Conservation (phyloP, 257 asterid species). For the Gentiana straminea region DNA sequence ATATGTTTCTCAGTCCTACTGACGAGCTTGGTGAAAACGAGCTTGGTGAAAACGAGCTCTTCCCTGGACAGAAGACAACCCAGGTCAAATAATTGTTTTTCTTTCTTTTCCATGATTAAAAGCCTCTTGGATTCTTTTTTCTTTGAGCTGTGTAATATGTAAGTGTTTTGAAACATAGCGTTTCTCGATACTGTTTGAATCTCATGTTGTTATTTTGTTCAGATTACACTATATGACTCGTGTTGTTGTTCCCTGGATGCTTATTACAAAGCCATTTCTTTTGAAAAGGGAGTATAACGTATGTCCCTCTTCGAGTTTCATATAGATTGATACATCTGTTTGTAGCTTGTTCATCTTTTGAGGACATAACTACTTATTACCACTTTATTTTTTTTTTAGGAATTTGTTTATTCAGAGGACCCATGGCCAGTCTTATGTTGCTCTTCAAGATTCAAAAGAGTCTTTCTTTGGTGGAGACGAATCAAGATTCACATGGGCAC, state of each 20-base stretch:
- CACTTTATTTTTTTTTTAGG: too few species aligned
- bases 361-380: too few species aligned
- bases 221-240: constrained; percentile 68
- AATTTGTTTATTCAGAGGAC: constrained; percentile 54
- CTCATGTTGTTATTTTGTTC: constrained; percentile 21
- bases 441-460: constrained; percentile 64
- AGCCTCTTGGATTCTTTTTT: constrained; percentile 5
- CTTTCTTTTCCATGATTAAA: neutral
- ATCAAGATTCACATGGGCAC: constrained; percentile 71
- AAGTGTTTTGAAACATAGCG: neutral
- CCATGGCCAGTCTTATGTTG: constrained; percentile 70
- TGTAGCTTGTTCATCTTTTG: constrained; percentile 3
- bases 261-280: constrained; percentile 91
- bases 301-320: constrained; percentile 16
- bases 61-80: constrained; percentile 71
- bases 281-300: constrained; percentile 68
- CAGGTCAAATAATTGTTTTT: constrained; percentile 39
- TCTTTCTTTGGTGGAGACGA: constrained; percentile 63
- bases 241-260: constrained; percentile 97
- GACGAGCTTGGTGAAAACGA: too few species aligned
- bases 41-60: constrained; percentile 96
- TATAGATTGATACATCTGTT: constrained; percentile 1
- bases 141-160: neutral
- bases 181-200: constrained; percentile 6
- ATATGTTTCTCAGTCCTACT: constrained; percentile 95